Conservation (phyloP, 805 yeast species). For the Metschnikowia chrysomelidarum region DNA sequence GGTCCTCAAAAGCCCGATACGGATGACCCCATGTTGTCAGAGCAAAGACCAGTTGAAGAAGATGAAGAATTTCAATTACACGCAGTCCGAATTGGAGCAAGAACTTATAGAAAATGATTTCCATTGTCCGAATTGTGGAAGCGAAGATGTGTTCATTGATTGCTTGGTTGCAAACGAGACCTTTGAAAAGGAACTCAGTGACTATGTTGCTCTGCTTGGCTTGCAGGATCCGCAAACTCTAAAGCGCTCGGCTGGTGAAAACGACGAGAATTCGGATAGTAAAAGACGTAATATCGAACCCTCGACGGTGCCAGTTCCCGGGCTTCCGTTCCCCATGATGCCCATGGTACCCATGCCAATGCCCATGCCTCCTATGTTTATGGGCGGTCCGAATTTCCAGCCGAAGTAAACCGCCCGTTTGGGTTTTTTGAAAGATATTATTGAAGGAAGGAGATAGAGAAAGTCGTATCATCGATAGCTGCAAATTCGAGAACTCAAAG, state of each 20-base stretch:
- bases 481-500: no score
- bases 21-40: conserved; percentile 79
- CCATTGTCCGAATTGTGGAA: conserved; percentile 83
- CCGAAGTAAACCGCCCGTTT: conserved; percentile 2
- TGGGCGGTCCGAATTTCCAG: conserved; percentile 1
- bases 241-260: conserved; percentile 12
- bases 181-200: conserved; percentile 52
- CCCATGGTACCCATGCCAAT: conserved; percentile 19
- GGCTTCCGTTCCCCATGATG: conserved; percentile 20
- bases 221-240: conserved; percentile 30
- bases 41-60: conserved; percentile 54
- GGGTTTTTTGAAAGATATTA: not conserved
- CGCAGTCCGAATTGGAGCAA: conserved; percentile 38
- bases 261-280: conserved; percentile 19
- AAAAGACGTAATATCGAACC: conserved; percentile 27
- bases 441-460: no score
- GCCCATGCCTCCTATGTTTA: conserved; percentile 6
- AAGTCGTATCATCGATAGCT: no score
- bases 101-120: conserved; percentile 77
- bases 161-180: conserved; percentile 60
- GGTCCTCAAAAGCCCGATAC: conserved; percentile 64
- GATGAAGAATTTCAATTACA: conserved; percentile 42
- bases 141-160: conserved; percentile 74
- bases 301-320: conserved; percentile 8
- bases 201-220: conserved; percentile 45